Conservation (phyloP, 768 basidiomycete species). For the Xerocomus potaroensis region DNA sequence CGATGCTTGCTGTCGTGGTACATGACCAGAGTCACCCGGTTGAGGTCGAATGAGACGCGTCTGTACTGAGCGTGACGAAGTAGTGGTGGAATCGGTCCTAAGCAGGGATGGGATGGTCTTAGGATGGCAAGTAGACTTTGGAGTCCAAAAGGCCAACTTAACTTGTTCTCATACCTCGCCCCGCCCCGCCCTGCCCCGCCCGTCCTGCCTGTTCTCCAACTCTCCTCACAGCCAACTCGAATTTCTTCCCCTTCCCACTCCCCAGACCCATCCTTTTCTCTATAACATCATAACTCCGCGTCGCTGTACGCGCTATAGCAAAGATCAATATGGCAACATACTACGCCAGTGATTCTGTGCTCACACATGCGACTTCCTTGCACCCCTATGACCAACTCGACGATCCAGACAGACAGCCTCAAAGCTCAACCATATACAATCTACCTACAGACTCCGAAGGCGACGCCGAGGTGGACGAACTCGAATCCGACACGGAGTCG, state of each 20-base stretch:
- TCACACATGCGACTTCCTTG: slow-evolving; percentile 31
- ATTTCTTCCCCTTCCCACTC: slow-evolving; percentile 3
- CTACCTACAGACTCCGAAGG: slow-evolving; percentile 33
- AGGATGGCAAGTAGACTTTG: slow-evolving; percentile 20
- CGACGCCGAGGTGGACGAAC: slow-evolving; percentile 32
- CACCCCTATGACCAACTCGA: slow-evolving; percentile 28
- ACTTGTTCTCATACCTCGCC: slow-evolving; percentile 26
- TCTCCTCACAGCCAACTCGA: slow-evolving; percentile 13
- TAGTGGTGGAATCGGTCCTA: too few species aligned
- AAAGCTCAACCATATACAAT: slow-evolving; percentile 28
- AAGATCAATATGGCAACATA: slow-evolving; percentile 29
- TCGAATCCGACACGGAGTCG: slow-evolving; percentile 32
- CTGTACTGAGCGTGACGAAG: too few species aligned
- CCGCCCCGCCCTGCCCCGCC: slow-evolving; percentile 24
- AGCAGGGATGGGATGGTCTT: too few species aligned
- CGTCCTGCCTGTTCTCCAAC: slow-evolving; percentile 13
- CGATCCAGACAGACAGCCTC: slow-evolving; percentile 22
- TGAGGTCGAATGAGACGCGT: too few species aligned
- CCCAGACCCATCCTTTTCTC: slow-evolving; percentile 1
- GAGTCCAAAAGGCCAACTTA: slow-evolving; percentile 6
- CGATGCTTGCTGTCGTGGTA: too few species aligned
- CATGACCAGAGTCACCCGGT: too few species aligned
- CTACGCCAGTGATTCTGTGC: slow-evolving; percentile 25
- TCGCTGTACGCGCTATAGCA: slow-evolving; percentile 10
- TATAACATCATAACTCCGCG: slow-evolving; percentile 3